Evolutionary conservation across 768 basidiomycete genomes (phyloP), one percentile per base, ranked within the genome.

Genomic region (Leccinum variicolor): DNA sequence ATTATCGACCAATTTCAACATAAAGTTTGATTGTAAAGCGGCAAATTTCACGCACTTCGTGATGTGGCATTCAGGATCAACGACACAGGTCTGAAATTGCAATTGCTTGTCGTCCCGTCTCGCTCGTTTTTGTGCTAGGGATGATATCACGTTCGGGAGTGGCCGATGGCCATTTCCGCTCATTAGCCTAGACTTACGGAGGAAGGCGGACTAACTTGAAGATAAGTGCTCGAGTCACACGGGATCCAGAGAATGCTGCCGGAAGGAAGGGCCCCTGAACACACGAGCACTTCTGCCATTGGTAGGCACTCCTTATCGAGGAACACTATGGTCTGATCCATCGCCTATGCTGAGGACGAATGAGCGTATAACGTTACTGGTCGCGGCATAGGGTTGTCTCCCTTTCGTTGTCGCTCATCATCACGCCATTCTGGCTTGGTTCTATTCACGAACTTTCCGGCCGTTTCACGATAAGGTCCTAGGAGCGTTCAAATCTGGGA

Each of bases 201-300:
- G 33, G 53, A 61, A 26, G 48, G 36, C 36, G n/a, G 46, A 48
- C 14, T 23, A 49, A 53, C 25, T n/a, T 54, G 45, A 56, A 61
- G 60, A 52, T 52, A 51, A 54, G 49, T 47, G 39, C 9, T 39
- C 39, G 19, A 50, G 61, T 62, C 55, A 64, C 56, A 62, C 26
- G 54, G 59, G 26, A 39, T 36, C 25, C 7, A 23, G 21, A 10
- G 25, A 47, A 60, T 65, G 25, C 53, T 56, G 60, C 57, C 60
- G 63, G 57, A 48, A 61, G 59, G 52, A 61, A 57, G n/a, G 33
- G 28, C 57, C 56, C 45, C 34, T 46, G 57, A 53, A 50, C 39
- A 26, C 53, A 61, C 48, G 59, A 58, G 58, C 34, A n/a, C 43
- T 56, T 68, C 69, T n/a, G 66, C 54, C 52, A 71, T 72, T 70